Evolutionary conservation across 805 yeast species (phyloP).

Genomic region (Kodamaea leandrae): DNA sequence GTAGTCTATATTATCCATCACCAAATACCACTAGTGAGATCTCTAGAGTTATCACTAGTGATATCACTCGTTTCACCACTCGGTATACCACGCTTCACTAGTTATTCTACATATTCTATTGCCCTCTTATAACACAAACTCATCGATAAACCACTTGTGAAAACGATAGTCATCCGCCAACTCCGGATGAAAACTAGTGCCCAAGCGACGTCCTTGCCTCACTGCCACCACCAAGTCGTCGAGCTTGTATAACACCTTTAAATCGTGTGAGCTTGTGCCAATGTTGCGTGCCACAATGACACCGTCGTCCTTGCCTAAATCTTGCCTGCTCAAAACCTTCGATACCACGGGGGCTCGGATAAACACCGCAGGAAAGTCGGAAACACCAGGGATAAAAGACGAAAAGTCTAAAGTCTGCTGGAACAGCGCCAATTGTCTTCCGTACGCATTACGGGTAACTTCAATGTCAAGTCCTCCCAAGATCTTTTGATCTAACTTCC

Average conservation of each 20-base stretch:
- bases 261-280: slow-evolving; percentile 1
- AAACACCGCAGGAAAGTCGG: slow-evolving; percentile 50
- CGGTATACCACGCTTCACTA: too few species aligned
- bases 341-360: slow-evolving; percentile 76
- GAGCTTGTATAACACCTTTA: slow-evolving; percentile 43
- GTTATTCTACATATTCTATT: too few species aligned
- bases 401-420: slow-evolving; percentile 43
- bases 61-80: too few species aligned
- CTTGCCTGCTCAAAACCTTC: slow-evolving; percentile 12
- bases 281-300: not conserved
- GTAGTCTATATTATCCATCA: too few species aligned
- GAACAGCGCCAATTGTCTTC: slow-evolving; percentile 72
- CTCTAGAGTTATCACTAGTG: too few species aligned
- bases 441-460: slow-evolving; percentile 74
- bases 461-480: slow-evolving; percentile 64
- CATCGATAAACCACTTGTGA: slow-evolving; percentile 68
- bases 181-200: slow-evolving; percentile 83
- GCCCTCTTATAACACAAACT: slow-evolving; percentile 56
- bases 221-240: slow-evolving; percentile 63
- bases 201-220: slow-evolving; percentile 61
- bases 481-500: slow-evolving; percentile 51
- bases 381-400: slow-evolving; percentile 40
- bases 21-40: too few species aligned
- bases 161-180: slow-evolving; percentile 52
- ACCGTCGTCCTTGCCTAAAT: slow-evolving; percentile 5